Evolutionary conservation across 495 filamentous ascomycete genomes (phyloP), one percentile per base, ranked within the genome.

Genomic region (Parathielavia hyrcaniae): DNA sequence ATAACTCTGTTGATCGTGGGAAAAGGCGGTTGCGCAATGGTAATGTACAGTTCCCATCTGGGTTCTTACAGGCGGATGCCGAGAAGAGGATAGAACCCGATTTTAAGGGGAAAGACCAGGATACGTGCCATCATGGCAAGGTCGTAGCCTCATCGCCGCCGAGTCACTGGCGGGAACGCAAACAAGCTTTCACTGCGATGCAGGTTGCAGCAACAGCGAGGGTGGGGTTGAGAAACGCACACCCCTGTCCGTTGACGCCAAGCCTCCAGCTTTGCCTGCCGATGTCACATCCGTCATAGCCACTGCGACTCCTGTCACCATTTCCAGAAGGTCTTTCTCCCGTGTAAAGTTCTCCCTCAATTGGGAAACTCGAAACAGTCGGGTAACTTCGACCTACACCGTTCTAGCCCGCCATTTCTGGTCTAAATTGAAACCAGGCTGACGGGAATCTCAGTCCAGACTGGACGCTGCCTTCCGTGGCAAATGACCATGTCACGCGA

Each of bases 401-500:
- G 9, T 38, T 11, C 12, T 43, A 30, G n/a, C 13, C 3, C 1
- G 9, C 17, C 19, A 19, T 22, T 13, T 20, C n/a, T n/a, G n/a
- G n/a, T 20, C 22, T 39, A 13, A 8, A 0, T 30, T 26, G 13
- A 8, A 40, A 55, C 34, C 50, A 50, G 49, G 32, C 35, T 46
- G 40, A n/a, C n/a, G n/a, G n/a, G n/a, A 13, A 16, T 34, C 22
- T n/a, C n/a, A n/a, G 13, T 36, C n/a, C 30, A 1, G 50, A 19
- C 32, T 17, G 2, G 50, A 19, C 32, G 13, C 50, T 43, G 34
- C 39, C 48, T 4, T 30, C 41, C 50, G 26, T 60, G 61, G 58
- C 58, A 30, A 35, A 34, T 44, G 52, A 50, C n/a, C 30, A 35
- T 50, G 61, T 63, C 63, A 65, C 63, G 63, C 63, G 63, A 48